These are phyloP conservation scores for Rhodotorula sp. DNA, from an alignment of 1,284 basidiomycete species.

Conservation along the genomic window DNA sequence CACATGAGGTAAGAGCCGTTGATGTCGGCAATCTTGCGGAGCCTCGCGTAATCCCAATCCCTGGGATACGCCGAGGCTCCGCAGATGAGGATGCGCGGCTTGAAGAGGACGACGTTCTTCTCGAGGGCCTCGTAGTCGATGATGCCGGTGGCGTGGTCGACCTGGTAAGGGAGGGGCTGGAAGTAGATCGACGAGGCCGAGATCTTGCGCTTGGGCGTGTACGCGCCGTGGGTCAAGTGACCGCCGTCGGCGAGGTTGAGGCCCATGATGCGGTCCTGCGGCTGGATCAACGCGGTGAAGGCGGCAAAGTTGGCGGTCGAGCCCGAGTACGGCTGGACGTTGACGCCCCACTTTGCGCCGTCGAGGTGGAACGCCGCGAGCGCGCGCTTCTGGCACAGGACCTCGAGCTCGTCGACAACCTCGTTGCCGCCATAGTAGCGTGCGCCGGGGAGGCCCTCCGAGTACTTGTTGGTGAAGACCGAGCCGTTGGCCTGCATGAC, in stretches of 20 bases:
- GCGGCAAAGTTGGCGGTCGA: conserved; percentile 92
- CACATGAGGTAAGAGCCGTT: conserved; percentile 75
- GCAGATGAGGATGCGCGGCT: conserved; percentile 93
- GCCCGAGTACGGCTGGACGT: conserved; percentile 86
- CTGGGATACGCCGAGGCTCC: conserved; percentile 98
- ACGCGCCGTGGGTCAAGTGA: conserved; percentile 61
- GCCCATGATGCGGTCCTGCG: conserved; percentile 99
- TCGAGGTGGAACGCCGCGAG: conserved; percentile 96
- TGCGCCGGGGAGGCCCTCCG: conserved; percentile 65
- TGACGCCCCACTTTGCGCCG: conserved; percentile 81
- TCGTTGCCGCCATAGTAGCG: conserved; percentile 87
- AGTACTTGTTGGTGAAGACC: conserved; percentile 65
- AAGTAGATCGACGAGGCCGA: conserved; percentile 99
- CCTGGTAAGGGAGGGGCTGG: conserved; percentile 95
- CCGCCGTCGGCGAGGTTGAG: conserved; percentile 97
- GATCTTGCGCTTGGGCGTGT: conserved; percentile 84
- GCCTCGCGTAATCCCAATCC: conserved; percentile 89
- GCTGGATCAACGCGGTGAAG: conserved; percentile 92
- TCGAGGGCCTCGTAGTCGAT: conserved; percentile 86
- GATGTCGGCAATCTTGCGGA: conserved; percentile 78
- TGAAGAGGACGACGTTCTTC: conserved; percentile 90
- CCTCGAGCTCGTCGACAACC: conserved; percentile 94
- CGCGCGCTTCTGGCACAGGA: conserved; percentile 91
- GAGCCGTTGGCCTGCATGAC: conserved; percentile 99
- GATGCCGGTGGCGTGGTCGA: conserved; percentile 78